These are phyloP conservation scores for Rhododendron simsii DNA, from an alignment of 148 eudicot species.

Conservation along the genomic window DNA sequence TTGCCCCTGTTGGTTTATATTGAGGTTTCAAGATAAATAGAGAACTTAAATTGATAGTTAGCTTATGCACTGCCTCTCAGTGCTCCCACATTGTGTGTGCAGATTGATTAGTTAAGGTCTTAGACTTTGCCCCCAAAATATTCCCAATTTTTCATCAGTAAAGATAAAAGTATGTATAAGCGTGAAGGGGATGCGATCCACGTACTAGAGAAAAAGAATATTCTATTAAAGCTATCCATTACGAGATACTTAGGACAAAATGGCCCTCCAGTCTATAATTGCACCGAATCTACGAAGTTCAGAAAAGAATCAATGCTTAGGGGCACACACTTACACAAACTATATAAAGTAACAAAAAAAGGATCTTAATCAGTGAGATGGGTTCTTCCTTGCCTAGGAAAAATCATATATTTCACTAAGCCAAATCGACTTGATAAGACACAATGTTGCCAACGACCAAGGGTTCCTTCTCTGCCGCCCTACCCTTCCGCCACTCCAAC, in stretches of 20 bases:
- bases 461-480: background rate
- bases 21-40: background rate
- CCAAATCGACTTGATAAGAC: background rate
- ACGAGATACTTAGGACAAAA: background rate
- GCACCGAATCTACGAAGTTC: background rate
- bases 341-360: background rate
- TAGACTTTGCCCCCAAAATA: background rate
- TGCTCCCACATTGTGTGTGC: background rate
- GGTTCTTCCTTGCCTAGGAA: background rate
- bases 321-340: background rate
- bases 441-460: background rate
- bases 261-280: background rate
- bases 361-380: background rate
- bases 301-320: background rate
- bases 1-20: background rate
- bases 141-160: background rate
- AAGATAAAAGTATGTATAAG: background rate
- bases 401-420: background rate
- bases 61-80: background rate
- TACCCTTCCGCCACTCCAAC: background rate
- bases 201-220: background rate
- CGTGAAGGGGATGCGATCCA: background rate
- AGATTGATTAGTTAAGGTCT: background rate
- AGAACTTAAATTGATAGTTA: background rate
- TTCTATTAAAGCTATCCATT: background rate